Evolutionary conservation across 2,329 filamentous ascomycete genomes (phyloP), one percentile per base, ranked within the genome.

Genomic region (Colletotrichum chrysophilum): DNA sequence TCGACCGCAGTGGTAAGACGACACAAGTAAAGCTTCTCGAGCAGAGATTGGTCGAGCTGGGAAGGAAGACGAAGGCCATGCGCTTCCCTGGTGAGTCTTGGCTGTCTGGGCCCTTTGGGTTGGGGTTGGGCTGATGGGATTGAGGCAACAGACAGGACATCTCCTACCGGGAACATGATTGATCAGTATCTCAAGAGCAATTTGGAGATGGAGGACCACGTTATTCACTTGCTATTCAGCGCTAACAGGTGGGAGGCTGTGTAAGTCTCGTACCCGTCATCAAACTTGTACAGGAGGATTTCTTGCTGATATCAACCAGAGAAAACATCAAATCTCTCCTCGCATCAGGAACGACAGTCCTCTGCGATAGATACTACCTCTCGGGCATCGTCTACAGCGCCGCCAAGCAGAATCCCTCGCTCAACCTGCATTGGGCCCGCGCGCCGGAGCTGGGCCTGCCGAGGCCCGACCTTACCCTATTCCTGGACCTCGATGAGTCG

Each of bases 291-390:
- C 38, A n/a, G 38, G 38, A 24, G 34, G 28, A 28, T 30, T 21
- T n/a, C 28, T 60, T 34, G n/a, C 56, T 66, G 52, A 18, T 16
- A 66, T 7, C n/a, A 62, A 30, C 12, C 75, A 91, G 90, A 3
- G 86, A 88, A 78, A 85, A 85, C 66, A 93, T 93, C 61, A 81
- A 87, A 21, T 72, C 84, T 2, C 86, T 91, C 7, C 84, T 98
- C 7, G 85, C 87, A 1, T 84, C 87, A 2, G 96, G 96, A 10
- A 93, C 89, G 24, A 97, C 92, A 0, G 89, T 99, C 36, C 88
- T 99, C 52, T 93, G 96, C 79, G 97, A 99, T 84, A 93, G 97
- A 64, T 99, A 98, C 87, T 98, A 97, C 83, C 96, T 98, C 87
- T 97, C 94, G 24, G 97, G 97, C 70, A 94, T 96, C 73, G 95